Evolutionary conservation across 495 filamentous ascomycete genomes (phyloP).

Genomic region (Tuber indicum): DNA sequence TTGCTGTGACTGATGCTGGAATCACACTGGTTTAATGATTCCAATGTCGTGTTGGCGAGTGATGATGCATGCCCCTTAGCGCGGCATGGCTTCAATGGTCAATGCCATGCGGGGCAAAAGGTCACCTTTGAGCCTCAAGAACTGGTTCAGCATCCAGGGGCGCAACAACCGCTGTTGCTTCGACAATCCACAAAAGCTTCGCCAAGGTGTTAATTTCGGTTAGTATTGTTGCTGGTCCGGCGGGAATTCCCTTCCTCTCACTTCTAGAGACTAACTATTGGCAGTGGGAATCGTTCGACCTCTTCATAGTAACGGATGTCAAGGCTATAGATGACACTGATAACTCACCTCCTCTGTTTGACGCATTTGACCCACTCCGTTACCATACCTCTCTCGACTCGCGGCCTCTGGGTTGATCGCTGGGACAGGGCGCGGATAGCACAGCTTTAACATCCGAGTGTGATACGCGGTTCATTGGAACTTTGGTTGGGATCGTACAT

Average conservation of each 20-base stretch:
- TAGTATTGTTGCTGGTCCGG: neutral
- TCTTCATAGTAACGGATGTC: slow-evolving; percentile 89
- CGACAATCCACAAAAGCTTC: neutral
- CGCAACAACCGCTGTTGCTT: neutral
- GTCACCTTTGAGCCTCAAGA: neutral
- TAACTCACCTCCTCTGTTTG: slow-evolving; percentile 52
- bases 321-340: slow-evolving; percentile 64
- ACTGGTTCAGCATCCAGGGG: neutral
- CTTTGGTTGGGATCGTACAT: slow-evolving; percentile 72
- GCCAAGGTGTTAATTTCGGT: neutral
- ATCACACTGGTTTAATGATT: neutral
- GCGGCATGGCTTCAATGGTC: neutral
- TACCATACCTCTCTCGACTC: slow-evolving; percentile 48
- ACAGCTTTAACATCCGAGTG: slow-evolving; percentile 75
- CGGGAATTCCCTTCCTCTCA: neutral
- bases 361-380: slow-evolving; percentile 52
- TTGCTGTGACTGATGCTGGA: neutral
- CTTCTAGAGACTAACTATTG: neutral
- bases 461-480: slow-evolving; percentile 82
- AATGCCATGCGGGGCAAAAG: neutral
- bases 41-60: neutral
- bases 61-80: neutral
- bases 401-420: slow-evolving; percentile 24
- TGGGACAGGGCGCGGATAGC: slow-evolving; percentile 53
- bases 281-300: slow-evolving; percentile 98